Conservation (phyloP, 768 basidiomycete species). For the Lactifluus pinguis region DNA sequence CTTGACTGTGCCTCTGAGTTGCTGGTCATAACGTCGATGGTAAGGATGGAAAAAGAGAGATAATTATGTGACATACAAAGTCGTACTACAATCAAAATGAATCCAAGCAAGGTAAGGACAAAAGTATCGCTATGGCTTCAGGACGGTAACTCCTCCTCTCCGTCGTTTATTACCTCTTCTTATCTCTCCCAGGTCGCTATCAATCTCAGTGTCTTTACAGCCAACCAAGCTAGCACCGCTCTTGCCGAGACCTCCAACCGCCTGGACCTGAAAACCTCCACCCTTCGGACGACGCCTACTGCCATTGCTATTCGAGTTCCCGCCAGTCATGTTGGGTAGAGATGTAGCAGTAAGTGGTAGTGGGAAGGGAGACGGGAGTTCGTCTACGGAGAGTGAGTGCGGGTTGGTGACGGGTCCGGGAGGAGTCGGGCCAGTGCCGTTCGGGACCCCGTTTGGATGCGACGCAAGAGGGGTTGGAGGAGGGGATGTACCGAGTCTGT, state of each 20-base stretch:
- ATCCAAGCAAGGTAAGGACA: neutral
- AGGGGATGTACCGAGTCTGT: slow-evolving; percentile 68
- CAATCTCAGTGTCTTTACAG: slow-evolving; percentile 62
- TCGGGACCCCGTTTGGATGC: slow-evolving; percentile 28
- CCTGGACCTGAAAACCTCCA: slow-evolving; percentile 44
- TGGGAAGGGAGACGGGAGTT: slow-evolving; percentile 80
- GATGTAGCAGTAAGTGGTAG: slow-evolving; percentile 55
- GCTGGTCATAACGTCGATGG: neutral
- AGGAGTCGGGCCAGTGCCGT: slow-evolving; percentile 30
- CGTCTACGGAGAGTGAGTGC: slow-evolving; percentile 78
- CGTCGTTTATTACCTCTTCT: slow-evolving; percentile 63
- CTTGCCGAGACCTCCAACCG: slow-evolving; percentile 65
- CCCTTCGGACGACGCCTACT: slow-evolving; percentile 31
- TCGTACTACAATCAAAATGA: neutral
- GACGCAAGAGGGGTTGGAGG: slow-evolving; percentile 60
- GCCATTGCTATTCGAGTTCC: slow-evolving; percentile 22
- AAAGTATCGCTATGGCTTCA: slow-evolving; percentile 14
- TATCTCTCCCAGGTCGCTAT: slow-evolving; percentile 70
- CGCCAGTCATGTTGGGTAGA: slow-evolving; percentile 26
- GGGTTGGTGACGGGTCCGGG: slow-evolving; percentile 67
- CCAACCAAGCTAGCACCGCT: slow-evolving; percentile 47
- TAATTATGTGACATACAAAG: neutral
- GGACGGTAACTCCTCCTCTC: slow-evolving; percentile 29
- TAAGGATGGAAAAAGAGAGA: neutral
- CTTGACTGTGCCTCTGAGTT: slow-evolving; percentile 17